Conservation (phyloP, 345 rosid genomes). For the Dipteronia sinensis region DNA sequence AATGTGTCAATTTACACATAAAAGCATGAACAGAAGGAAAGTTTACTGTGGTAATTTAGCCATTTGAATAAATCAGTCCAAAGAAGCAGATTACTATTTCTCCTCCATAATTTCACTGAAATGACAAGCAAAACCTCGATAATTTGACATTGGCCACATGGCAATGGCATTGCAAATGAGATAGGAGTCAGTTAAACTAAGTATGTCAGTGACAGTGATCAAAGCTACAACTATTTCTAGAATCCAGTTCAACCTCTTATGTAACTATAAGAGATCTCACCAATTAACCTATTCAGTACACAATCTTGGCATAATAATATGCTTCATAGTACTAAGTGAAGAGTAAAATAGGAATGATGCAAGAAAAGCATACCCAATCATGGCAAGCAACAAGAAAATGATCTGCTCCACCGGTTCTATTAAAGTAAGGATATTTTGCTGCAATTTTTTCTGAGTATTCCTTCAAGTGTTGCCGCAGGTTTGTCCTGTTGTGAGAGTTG, state of each 20-base stretch:
- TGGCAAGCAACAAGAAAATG: slow-evolving; percentile 98
- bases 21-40: neutral
- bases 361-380: slow-evolving; percentile 75
- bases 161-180: neutral
- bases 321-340: slow-evolving; percentile 6
- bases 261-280: too few relatives aligned
- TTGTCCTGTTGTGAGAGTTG: slow-evolving; percentile 88
- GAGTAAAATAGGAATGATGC: slow-evolving; percentile 1
- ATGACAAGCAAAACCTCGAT: slow-evolving; percentile 2
- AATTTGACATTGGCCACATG: neutral
- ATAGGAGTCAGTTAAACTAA: neutral
- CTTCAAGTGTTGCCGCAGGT: slow-evolving; percentile 70
- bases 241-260: neutral
- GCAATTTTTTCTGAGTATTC: slow-evolving; percentile 70
- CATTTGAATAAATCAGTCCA: slow-evolving; percentile 8
- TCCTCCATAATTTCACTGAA: neutral
- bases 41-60: neutral
- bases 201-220: neutral
- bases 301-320: neutral
- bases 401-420: slow-evolving; percentile 91
- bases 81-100: neutral
- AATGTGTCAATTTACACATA: slow-evolving; percentile 1
- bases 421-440: slow-evolving; percentile 85
- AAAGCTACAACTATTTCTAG: slow-evolving; percentile 5
- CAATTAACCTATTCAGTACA: too few relatives aligned